A percentile compares a stretch with the other conserved stretches of the same genome.
Evolutionary conservation across 139 green algal genomes (phyloP).

Genomic region (Chlorella ohadii): DNA sequence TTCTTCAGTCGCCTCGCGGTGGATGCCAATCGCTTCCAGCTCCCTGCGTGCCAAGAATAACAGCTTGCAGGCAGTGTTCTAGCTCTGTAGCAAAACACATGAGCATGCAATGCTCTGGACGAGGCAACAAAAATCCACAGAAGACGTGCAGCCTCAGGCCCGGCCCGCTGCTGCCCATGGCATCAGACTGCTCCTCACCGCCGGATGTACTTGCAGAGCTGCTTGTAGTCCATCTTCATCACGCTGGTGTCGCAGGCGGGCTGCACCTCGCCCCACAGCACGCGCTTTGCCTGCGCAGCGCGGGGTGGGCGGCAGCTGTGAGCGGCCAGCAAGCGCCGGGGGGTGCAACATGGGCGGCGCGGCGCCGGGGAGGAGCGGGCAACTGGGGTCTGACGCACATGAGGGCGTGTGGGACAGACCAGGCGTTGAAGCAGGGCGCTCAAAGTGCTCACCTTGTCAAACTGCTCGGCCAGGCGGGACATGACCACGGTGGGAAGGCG

Average conservation of each 20-base stretch:
- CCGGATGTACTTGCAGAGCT: slow-evolving; percentile 28
- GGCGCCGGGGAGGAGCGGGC: no score
- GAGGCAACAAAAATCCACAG: no score
- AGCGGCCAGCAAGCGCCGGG: no score
- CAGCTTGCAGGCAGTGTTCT: not conserved
- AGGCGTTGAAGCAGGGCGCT: no score
- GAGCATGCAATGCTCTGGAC: no score
- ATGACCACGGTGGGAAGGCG: slow-evolving; percentile 28
- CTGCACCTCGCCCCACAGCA: slow-evolving; percentile 17
- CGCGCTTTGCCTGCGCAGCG: slow-evolving; percentile 8
- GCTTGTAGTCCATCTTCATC: slow-evolving; percentile 13
- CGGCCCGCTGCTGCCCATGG: no score
- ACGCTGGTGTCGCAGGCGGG: not conserved
- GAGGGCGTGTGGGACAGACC: no score
- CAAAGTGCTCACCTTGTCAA: slow-evolving; percentile 18
- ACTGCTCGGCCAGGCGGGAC: slow-evolving; percentile 23
- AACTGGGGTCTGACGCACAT: no score
- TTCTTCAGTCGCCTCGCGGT: not conserved
- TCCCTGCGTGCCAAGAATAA: not conserved
- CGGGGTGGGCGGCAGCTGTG: not conserved
- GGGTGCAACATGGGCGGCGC: no score
- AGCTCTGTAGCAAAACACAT: no score
- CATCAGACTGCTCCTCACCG: not conserved
- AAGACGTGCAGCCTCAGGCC: no score
- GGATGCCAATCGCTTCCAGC: not conserved